A percentile compares a stretch with the other conserved stretches of the same genome.
phyloP scores from a whole-genome alignment of 1,284 basidiomycete genomes.

The Athelia sp. region DNA sequence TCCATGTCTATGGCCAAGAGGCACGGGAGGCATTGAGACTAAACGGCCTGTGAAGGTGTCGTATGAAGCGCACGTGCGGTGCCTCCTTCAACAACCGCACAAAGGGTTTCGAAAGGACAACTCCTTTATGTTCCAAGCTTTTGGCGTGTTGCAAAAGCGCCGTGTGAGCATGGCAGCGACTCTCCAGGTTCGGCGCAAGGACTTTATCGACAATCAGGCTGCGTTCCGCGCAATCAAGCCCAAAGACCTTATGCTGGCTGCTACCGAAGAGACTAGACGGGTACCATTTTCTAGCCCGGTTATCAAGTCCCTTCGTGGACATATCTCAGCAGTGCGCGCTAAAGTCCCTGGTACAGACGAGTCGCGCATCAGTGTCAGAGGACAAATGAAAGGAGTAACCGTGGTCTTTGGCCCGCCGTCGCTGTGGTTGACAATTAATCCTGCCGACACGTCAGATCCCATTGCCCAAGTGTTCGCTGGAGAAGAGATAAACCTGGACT shows the following conservation, averaged over 20 bases:
- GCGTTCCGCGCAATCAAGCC: neutral
- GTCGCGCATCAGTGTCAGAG: constrained; percentile 6
- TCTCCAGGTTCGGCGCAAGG: constrained; percentile 17
- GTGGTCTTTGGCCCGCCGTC: constrained; percentile 10
- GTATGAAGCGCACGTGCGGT: constrained; percentile 26
- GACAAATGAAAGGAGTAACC: constrained; percentile 10
- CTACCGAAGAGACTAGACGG: neutral
- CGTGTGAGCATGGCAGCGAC: constrained; percentile 1
- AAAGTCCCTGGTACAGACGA: constrained; percentile 11
- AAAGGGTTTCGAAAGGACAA: constrained; percentile 21
- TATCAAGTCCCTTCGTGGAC: neutral
- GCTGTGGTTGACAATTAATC: constrained; percentile 26
- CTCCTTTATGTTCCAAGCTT: constrained; percentile 19
- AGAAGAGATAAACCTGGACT: constrained; percentile 30
- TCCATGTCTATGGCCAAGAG: constrained; percentile 35
- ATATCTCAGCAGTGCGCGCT: neutral
- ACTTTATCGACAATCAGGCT: constrained; percentile 6
- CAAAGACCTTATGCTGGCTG: neutral
- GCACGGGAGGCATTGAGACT: constrained; percentile 29
- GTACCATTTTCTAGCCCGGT: neutral
- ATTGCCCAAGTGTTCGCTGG: constrained; percentile 34
- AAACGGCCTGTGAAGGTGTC: constrained; percentile 8
- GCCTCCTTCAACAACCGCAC: constrained; percentile 20
- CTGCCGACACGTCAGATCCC: constrained; percentile 25
- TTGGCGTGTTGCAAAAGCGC: constrained; percentile 12